A percentile compares a stretch with the other conserved stretches of the same genome.
Evolutionary conservation across 331 rosid genomes (phyloP).

Genomic region (Prunus yedoensis): DNA sequence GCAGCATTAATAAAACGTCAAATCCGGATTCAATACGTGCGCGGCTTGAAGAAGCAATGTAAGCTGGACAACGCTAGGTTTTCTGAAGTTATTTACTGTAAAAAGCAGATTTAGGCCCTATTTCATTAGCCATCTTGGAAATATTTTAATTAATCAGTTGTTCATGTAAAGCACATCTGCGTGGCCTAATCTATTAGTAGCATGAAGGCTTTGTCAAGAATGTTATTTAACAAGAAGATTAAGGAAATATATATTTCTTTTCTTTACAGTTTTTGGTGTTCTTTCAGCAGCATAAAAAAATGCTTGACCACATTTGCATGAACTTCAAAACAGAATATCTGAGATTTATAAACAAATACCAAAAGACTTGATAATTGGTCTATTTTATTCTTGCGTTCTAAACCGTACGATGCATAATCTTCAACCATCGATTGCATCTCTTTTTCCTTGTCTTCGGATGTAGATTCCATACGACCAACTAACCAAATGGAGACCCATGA

Average conservation of each 20-base stretch:
- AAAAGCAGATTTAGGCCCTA: not conserved
- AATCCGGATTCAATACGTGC: slow-evolving; percentile 40
- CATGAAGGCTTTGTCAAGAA: not conserved
- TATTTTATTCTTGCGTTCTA: no score
- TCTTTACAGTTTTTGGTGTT: not conserved
- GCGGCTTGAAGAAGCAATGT: slow-evolving; percentile 64
- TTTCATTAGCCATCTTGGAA: not conserved
- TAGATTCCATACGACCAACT: no score
- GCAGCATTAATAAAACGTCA: slow-evolving; percentile 57
- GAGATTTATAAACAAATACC: no score
- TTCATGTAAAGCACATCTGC: not conserved
- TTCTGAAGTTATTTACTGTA: not conserved
- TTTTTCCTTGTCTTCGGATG: no score
- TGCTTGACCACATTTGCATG: not conserved
- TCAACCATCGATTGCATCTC: no score
- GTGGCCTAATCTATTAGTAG: not conserved
- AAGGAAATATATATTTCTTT: not conserved
- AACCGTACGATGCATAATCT: no score
- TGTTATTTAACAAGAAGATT: not conserved
- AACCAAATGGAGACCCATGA: no score
- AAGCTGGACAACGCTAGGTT: slow-evolving; percentile 4
- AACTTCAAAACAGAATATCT: no score
- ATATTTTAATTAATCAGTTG: slow-evolving; percentile 1
- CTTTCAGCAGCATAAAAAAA: not conserved
- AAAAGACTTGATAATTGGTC: no score